phyloP scores from a whole-genome alignment of 148 eudicot genomes.

The Fagopyrum homotropicum region DNA sequence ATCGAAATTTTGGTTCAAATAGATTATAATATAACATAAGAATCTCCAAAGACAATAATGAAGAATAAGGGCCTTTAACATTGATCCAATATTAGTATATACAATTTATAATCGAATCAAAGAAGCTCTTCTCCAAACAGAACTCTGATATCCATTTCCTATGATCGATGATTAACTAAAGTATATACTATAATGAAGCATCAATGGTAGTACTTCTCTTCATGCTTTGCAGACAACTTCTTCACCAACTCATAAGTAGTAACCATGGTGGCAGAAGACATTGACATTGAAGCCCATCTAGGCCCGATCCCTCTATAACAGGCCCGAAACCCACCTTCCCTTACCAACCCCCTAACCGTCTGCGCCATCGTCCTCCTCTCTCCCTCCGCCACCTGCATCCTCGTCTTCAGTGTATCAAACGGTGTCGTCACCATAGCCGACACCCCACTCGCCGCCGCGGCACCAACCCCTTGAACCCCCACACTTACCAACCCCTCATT shows the following conservation, averaged over 20 bases:
- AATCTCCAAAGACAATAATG: background rate
- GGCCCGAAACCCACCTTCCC: constrained; percentile 52
- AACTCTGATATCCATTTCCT: background rate
- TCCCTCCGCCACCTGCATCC: constrained; percentile 49
- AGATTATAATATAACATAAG: no score
- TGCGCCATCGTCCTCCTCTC: constrained; percentile 24
- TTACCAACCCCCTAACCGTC: constrained; percentile 36
- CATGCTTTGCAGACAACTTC: constrained; percentile 40
- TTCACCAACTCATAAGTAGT: constrained; percentile 58
- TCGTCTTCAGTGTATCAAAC: constrained; percentile 50
- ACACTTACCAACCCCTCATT: constrained; percentile 25
- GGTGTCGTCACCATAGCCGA: constrained; percentile 57
- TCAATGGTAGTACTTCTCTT: constrained; percentile 11
- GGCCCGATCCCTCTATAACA: constrained; percentile 56
- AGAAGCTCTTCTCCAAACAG: background rate
- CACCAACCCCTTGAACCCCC: constrained; percentile 44
- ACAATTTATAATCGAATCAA: background rate
- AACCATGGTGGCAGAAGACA: constrained; percentile 53
- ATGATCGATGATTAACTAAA: background rate
- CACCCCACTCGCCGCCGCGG: constrained; percentile 45
- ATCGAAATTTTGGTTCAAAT: no score
- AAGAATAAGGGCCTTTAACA: background rate
- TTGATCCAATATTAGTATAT: background rate
- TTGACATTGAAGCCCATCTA: constrained; percentile 56
- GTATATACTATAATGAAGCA: no score